Base-by-base conservation (phyloP, 345 rosid species). In the Boechera divaricarpa region DNA sequence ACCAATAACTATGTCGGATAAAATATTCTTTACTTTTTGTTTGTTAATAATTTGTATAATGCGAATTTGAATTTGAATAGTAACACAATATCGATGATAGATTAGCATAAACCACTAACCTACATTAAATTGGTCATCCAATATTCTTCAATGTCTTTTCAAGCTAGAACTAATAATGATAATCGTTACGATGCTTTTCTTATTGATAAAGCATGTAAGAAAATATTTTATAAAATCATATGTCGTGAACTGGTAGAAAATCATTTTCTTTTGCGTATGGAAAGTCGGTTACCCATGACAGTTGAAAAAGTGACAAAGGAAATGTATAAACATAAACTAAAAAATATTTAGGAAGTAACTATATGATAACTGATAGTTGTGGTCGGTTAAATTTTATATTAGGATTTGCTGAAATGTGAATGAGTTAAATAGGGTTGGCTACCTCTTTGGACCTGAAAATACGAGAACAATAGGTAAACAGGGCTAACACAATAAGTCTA, bases 381-480 rank as follows among this genome's bases (percentile, higher is more conserved):
- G 76, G 52, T 61, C 69, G 52, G 61, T 36, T 26, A 35, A 49
- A 61, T 61, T 47, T 72, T 26, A 36, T 9, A 26, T 2, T 47
- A 15, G 3, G 49, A 45, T 59, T 26, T 61, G 51, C 41, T 24
- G 21, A 28, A 51, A 62, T 52, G 69, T 60, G 68, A 60, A 60
- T 38, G 59, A 15, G 5, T 13, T 21, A 47, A 31, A 45, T 48
- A 35, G 67, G 15, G 58, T 33, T 47, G 57, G 67, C 59, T 36
- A 61, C 11, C 57, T 48, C 16, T 54, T 29, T 42, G 52, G 6
- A 55, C 63, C 41, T 39, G 5, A 0, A 54, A 26, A 21, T 2
- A 12, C 9, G 29, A 52, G 9, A 52, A 24, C 31, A 4, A 52
- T 21, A 36, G 28, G 48, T 26, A 10, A 59, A 45, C 31, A 56